A percentile compares a stretch with the other conserved stretches of the same genome.
Conservation (phyloP, 2,329 filamentous ascomycete genomes). For the Pseudogymnoascus sp. region DNA sequence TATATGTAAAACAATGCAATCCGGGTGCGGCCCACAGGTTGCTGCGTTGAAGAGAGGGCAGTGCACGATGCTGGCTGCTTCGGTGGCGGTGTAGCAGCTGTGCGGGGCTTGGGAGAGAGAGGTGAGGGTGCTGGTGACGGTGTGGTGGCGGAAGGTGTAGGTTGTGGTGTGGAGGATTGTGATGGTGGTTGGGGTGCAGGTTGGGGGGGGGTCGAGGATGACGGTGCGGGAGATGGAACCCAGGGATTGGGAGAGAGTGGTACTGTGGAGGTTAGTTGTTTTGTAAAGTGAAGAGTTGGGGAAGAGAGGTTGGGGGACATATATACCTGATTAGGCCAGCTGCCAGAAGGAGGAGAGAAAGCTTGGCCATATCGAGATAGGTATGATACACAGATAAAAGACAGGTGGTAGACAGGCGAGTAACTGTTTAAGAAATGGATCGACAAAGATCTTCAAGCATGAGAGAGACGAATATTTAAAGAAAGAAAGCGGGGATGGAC, state of each 20-base stretch:
- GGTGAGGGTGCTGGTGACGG: neutral
- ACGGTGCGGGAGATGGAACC: neutral
- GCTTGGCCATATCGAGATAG: neutral
- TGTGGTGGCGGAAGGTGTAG: neutral
- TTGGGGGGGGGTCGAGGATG: neutral
- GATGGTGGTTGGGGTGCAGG: neutral
- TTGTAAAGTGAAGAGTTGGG: neutral
- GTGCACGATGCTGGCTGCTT: neutral
- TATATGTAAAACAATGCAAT: constrained; percentile 17
- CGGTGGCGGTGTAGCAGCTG: neutral
- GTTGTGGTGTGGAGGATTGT: neutral
- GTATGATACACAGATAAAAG: neutral
- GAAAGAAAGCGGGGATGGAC: neutral
- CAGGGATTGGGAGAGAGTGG: neutral
- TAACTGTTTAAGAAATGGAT: neutral
- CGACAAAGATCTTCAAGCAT: neutral
- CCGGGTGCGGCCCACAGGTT: constrained; percentile 9
- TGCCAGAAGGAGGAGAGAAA: neutral
- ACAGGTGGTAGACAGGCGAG: neutral
- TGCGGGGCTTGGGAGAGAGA: neutral
- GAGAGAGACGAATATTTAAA: neutral
- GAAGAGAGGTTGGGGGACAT: neutral
- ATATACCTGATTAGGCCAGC: neutral
- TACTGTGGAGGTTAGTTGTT: neutral
- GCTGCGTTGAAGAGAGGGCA: constrained; percentile 11